Evolutionary conservation across 495 filamentous ascomycete species (phyloP), one percentile per base, ranked within the genome.

Genomic region (Aspergillus carlsbadensis): DNA sequence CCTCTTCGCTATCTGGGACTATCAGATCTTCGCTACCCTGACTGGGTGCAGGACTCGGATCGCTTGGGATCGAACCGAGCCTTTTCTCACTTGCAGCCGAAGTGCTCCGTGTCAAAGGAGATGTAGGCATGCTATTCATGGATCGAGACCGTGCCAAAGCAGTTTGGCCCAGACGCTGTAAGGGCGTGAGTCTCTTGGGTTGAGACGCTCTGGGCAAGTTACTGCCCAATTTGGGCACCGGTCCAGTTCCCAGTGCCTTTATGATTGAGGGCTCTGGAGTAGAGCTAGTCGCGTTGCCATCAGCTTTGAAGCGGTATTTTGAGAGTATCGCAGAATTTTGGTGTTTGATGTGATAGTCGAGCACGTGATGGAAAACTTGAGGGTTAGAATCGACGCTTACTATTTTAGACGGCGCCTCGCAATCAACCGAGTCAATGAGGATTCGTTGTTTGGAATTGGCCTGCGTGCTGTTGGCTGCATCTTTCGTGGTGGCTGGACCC

Each of bases 11-110:
- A 48, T 87, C 80, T 0, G 87, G 87, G 3, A 88, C 68, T 15
- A 95, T 79, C 41, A 85, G 68, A 61, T 95, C 90, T 65, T 95
- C 90, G 63, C 90, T 93, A 1, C 90, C 89, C 45, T 80, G 72
- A 14, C 18, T 36, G n/a, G 53, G 3, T 39, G 33, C 52, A 50
- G 34, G 5, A 11, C 13, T 15, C 6, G 10, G 20, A 13, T 20
- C 20, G 24, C 18, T 26, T 1, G 17, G 17, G 39, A 21, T 29
- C 31, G 18, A 31, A 6, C 6, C 46, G 20, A 7, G n/a, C n/a
- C 11, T 40, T 15, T 37, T 39, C 13, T 10, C 46, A 24, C 20
- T 6, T 5, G 14, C 37, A 10, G 5, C 35, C 21, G 58, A 56
- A 14, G 39, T 46, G 15, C 10, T 57, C 8, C 55, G 52, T 0